These are phyloP conservation scores for Pontederia paniculata DNA, from an alignment of 176 grass and related monocot species.

Conservation along the genomic window DNA sequence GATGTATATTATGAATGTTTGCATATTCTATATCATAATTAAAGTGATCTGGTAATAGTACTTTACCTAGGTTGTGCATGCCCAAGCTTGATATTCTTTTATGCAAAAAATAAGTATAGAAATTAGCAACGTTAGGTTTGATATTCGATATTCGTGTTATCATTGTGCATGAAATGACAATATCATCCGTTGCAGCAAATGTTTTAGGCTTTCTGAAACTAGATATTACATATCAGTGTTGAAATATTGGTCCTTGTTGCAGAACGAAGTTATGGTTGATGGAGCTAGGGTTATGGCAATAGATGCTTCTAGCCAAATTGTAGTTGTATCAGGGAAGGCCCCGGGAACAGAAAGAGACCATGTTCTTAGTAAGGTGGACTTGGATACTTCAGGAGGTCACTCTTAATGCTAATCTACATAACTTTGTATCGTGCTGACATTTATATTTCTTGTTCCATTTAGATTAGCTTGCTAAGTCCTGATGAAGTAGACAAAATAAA, in stretches of 20 bases:
- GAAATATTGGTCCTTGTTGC: constrained; percentile 10
- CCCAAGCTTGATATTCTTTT: too few species aligned
- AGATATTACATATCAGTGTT: neutral
- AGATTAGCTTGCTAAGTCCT: constrained; percentile 67
- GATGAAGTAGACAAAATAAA: constrained; percentile 33
- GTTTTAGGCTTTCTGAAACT: neutral
- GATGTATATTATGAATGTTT: too few species aligned
- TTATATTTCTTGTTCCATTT: neutral
- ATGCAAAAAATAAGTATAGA: too few species aligned
- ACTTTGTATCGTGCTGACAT: too few species aligned
- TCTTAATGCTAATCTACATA: too few species aligned
- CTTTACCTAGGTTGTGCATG: too few species aligned
- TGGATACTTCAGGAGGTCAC: too few species aligned
- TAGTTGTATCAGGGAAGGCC: constrained; percentile 56
- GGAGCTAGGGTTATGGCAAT: constrained; percentile 83
- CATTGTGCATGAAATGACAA: neutral
- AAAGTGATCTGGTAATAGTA: too few species aligned
- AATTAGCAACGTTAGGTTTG: too few species aligned
- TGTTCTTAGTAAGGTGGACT: constrained; percentile 73
- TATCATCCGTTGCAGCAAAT: neutral
- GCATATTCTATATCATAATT: too few species aligned
- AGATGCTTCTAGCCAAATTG: constrained; percentile 52
- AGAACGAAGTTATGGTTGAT: constrained; percentile 56
- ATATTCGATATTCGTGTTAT: too few species aligned
- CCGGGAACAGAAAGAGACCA: constrained; percentile 52